Conservation (phyloP, 2,329 filamentous ascomycete species). For the Peltaster fructicola region DNA sequence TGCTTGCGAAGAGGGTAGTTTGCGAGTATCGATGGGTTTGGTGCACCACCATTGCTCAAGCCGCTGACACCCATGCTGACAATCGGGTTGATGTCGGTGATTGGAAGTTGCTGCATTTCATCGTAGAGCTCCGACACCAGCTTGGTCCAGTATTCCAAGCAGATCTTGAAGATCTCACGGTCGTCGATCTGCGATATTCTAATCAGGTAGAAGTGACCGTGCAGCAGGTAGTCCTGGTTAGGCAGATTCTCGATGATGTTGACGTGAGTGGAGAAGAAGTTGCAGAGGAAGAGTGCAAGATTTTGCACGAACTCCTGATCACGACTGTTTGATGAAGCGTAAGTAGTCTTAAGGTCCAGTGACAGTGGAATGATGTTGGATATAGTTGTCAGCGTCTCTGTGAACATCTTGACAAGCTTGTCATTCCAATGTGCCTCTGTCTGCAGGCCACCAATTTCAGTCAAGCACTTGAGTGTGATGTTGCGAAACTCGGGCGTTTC, state of each 20-base stretch:
- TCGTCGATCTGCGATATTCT: slow-evolving; percentile 98
- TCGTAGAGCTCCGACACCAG: slow-evolving; percentile 95
- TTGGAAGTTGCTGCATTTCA: slow-evolving; percentile 92
- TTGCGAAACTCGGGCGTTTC: slow-evolving; percentile 92
- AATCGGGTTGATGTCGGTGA: slow-evolving; percentile 82
- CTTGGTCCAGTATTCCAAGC: slow-evolving; percentile 97
- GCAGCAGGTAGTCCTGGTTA: slow-evolving; percentile 83
- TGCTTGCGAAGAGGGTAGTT: slow-evolving; percentile 93
- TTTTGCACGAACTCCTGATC: slow-evolving; percentile 99
- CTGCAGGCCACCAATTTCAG: slow-evolving; percentile 87
- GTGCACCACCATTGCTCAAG: slow-evolving; percentile 62
- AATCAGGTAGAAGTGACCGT: slow-evolving; percentile 96
- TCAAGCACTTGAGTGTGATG: slow-evolving; percentile 87
- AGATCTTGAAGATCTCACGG: slow-evolving; percentile 98
- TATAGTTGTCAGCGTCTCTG: slow-evolving; percentile 82
- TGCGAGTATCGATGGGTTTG: slow-evolving; percentile 66
- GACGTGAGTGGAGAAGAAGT: slow-evolving; percentile 89
- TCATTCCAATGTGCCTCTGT: slow-evolving; percentile 81
- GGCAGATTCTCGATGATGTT: slow-evolving; percentile 89
- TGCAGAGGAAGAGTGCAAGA: slow-evolving; percentile 84
- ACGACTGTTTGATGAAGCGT: slow-evolving; percentile 73
- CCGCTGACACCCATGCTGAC: slow-evolving; percentile 57
- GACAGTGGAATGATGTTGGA: slow-evolving; percentile 82
- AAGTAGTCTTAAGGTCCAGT: slow-evolving; percentile 79
- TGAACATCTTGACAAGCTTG: slow-evolving; percentile 96